These are phyloP conservation scores for Neurospora sp. DNA, from an alignment of 495 filamentous ascomycete species.

Conservation along the genomic window DNA sequence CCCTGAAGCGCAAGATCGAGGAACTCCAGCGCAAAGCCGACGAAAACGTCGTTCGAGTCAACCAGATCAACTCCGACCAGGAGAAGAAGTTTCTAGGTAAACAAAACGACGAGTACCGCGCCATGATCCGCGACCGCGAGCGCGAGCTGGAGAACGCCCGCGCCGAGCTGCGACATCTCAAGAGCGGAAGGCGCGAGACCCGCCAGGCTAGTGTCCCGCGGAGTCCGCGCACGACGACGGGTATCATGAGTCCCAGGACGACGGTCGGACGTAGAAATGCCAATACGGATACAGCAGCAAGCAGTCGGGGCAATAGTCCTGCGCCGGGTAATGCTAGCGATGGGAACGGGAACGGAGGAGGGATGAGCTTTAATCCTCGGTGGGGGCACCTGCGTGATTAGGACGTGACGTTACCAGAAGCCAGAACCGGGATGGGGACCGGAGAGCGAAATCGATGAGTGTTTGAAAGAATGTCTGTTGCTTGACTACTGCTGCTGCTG, in stretches of 20 bases:
- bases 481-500: neutral
- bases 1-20: conserved; percentile 37
- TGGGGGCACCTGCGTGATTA: conserved; percentile 30
- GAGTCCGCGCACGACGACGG: conserved; percentile 30
- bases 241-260: conserved; percentile 32
- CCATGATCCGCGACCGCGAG: conserved; percentile 48
- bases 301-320: conserved; percentile 37
- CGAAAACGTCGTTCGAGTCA: conserved; percentile 41
- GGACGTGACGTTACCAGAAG: neutral
- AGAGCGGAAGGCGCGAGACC: conserved; percentile 42
- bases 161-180: conserved; percentile 28
- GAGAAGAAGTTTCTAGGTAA: conserved; percentile 16
- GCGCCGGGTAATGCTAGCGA: conserved; percentile 12
- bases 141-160: conserved; percentile 38
- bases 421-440: neutral
- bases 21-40: conserved; percentile 39
- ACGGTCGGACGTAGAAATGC: conserved; percentile 5
- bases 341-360: neutral
- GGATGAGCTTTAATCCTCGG: conserved; percentile 19
- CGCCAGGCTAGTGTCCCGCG: conserved; percentile 38
- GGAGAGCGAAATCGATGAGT: neutral
- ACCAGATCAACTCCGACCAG: conserved; percentile 38
- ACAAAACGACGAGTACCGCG: conserved; percentile 43
- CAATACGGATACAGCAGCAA: conserved; percentile 16
- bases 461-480: neutral